Evolutionary conservation across 345 rosid genomes (phyloP).

Genomic region (Cochlearia excelsa): DNA sequence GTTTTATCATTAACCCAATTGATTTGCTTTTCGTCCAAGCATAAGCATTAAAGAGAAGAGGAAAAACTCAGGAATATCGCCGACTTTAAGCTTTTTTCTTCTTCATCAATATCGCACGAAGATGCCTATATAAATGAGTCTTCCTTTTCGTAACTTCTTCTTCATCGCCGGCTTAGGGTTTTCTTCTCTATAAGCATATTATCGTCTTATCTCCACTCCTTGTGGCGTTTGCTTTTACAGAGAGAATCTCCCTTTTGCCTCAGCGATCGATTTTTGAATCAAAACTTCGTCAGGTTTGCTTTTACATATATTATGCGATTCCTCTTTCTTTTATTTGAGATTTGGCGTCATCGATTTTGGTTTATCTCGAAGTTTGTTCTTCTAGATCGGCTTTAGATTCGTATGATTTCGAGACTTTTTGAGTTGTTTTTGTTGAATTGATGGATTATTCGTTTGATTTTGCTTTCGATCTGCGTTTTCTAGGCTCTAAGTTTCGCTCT

Average conservation of each 20-base stretch:
- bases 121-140: conserved; percentile 19
- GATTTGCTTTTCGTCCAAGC: conserved; percentile 42
- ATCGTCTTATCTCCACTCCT: background rate
- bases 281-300: conserved; percentile 21
- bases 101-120: conserved; percentile 13
- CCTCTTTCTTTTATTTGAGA: background rate
- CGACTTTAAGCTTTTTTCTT: conserved; percentile 21
- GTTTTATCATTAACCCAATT: background rate
- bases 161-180: conserved; percentile 45
- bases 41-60: conserved; percentile 22
- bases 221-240: conserved; percentile 1
- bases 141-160: conserved; percentile 22
- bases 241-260: conserved; percentile 28
- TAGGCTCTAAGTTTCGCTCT: background rate
- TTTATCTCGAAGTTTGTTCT: background rate
- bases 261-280: conserved; percentile 35
- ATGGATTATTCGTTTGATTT: background rate
- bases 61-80: conserved; percentile 27
- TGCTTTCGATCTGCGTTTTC: conserved; percentile 23
- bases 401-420: conserved; percentile 13
- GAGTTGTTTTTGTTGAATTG: conserved; percentile 3
- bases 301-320: background rate
- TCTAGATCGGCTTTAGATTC: conserved; percentile 38
- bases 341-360: background rate
- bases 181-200: conserved; percentile 32